A percentile compares a stretch with the other conserved stretches of the same genome.
These are phyloP conservation scores for Podila epicladia DNA, from an alignment of 192 early-diverging fungal species.

Conservation along the genomic window DNA sequence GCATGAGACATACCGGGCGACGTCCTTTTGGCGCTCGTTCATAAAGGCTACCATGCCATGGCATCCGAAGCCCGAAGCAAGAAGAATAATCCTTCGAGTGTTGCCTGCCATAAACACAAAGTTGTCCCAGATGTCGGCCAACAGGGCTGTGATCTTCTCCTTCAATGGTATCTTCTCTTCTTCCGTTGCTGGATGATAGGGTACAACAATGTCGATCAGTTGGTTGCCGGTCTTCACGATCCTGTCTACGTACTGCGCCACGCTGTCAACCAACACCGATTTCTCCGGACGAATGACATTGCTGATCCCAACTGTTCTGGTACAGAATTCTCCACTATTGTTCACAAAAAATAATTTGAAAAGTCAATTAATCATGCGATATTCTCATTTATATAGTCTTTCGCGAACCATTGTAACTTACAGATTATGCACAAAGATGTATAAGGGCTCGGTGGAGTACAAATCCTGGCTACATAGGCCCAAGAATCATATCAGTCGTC, in stretches of 20 bases:
- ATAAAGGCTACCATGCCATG: conserved; percentile 45
- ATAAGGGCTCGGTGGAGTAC: conserved; percentile 28
- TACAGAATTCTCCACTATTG: conserved; percentile 36
- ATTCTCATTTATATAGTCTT: not conserved
- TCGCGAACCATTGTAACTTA: conserved; percentile 13
- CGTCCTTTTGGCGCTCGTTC: conserved; percentile 49
- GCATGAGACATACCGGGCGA: conserved; percentile 41
- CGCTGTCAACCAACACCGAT: conserved; percentile 29
- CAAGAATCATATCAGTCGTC: no score
- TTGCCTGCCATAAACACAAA: conserved; percentile 15
- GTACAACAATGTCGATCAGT: conserved; percentile 34
- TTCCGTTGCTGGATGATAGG: conserved; percentile 39
- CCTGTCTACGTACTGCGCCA: conserved; percentile 46
- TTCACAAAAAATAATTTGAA: not conserved
- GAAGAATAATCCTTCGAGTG: conserved; percentile 35
- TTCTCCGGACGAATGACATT: conserved; percentile 46
- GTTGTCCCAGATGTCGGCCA: conserved; percentile 54
- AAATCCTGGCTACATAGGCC: conserved; percentile 27
- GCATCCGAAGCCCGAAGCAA: conserved; percentile 50
- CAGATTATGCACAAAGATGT: conserved; percentile 56
- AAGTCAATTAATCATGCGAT: not conserved
- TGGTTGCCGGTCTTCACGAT: conserved; percentile 31
- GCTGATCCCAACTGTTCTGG: conserved; percentile 22
- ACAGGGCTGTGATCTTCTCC: conserved; percentile 32
- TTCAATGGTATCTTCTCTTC: conserved; percentile 31